A percentile compares a stretch with the other conserved stretches of the same genome.
These are phyloP conservation scores for Fragaria iinumae DNA, from an alignment of 306 rosid species.

Conservation along the genomic window DNA sequence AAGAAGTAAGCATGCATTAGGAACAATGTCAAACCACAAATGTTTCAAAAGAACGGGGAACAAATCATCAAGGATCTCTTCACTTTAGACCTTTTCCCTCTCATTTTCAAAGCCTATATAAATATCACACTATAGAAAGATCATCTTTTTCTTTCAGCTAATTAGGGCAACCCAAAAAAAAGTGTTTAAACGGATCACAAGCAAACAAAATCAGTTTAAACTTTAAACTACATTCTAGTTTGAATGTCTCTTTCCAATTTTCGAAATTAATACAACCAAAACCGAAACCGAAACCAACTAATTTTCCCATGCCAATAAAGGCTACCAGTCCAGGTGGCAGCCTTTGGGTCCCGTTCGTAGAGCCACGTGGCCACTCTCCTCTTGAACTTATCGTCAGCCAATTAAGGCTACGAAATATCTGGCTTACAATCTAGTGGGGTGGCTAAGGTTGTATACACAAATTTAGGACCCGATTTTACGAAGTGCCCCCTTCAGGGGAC, in stretches of 20 bases:
- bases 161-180: slow-evolving; percentile 6
- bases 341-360: too few species aligned
- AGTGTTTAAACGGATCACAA: background rate
- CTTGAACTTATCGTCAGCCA: background rate
- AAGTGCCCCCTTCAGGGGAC: slow-evolving; percentile 1
- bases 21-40: background rate
- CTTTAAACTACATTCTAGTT: slow-evolving; percentile 4
- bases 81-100: background rate
- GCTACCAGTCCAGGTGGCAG: slow-evolving; percentile 25
- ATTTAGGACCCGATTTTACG: background rate
- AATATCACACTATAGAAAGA: background rate
- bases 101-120: background rate
- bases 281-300: background rate
- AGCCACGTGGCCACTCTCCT: slow-evolving; percentile 22
- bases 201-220: background rate
- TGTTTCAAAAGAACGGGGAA: background rate
- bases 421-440: slow-evolving; percentile 9
- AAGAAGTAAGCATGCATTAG: background rate
- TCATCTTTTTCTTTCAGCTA: background rate
- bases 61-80: background rate
- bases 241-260: slow-evolving; percentile 30
- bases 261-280: slow-evolving; percentile 2
- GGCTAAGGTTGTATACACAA: slow-evolving; percentile 13
- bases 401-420: background rate
- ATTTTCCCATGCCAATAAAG: background rate